These are phyloP conservation scores for Russula sp. DNA, from an alignment of 768 basidiomycete genomes.

Conservation along the genomic window DNA sequence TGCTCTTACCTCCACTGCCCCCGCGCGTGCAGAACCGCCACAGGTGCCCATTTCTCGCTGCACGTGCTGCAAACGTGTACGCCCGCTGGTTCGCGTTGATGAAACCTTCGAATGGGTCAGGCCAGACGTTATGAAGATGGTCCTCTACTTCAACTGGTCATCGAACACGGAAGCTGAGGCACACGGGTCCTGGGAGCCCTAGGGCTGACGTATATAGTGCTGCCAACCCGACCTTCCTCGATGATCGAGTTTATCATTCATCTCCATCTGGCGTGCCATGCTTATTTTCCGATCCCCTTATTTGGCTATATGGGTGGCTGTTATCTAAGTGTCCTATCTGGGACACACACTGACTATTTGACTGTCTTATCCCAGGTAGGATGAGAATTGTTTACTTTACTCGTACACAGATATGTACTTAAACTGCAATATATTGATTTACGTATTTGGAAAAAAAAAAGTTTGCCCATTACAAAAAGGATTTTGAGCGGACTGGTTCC, in stretches of 20 bases:
- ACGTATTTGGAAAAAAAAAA: background rate
- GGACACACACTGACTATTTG: background rate
- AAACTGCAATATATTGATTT: background rate
- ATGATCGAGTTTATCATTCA: background rate
- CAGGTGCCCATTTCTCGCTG: background rate
- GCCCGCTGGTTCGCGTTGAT: slow-evolving; percentile 12
- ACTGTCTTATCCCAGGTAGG: background rate
- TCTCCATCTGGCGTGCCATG: too few relatives aligned
- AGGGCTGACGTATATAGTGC: background rate
- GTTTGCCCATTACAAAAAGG: background rate
- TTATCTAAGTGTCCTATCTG: background rate
- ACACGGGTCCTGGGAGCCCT: slow-evolving; percentile 12
- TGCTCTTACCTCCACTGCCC: background rate
- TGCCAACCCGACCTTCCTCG: too few relatives aligned
- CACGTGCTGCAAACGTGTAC: background rate
- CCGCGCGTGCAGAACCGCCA: background rate
- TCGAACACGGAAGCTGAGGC: slow-evolving; percentile 14
- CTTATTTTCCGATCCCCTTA: background rate
- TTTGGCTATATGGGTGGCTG: background rate
- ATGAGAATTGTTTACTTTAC: background rate
- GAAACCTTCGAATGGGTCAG: slow-evolving; percentile 19
- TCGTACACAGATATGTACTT: background rate
- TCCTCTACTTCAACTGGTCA: slow-evolving; percentile 12
- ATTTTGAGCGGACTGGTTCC: background rate
- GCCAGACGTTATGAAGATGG: slow-evolving; percentile 18